Evolutionary conservation across 1,284 basidiomycete genomes (phyloP), one percentile per base, ranked within the genome.

Genomic region (Amylostereum chailletii): DNA sequence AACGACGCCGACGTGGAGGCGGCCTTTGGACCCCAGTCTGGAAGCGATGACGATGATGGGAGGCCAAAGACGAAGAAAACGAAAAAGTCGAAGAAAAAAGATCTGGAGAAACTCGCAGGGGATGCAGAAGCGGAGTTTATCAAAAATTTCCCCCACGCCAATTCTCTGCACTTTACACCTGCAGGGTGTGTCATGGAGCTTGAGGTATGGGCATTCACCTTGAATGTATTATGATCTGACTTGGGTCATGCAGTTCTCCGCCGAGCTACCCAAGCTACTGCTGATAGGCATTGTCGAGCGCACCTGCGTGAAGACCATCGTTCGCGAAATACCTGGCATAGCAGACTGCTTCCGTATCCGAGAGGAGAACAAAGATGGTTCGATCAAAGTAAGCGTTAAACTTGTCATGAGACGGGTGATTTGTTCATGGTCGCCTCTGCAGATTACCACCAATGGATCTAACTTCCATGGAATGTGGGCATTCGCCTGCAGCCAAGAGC

Each of bases 401-500:
- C 36, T 19, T 46, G 43, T 36, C 32, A 11, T 50, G 48, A 19
- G 19, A 19, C 19, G 19, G 19, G 19, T 19, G 19, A 19, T 19
- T 19, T 19, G 19, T 19, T 41, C 37, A 45, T 30, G 42, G 41
- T 26, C 31, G 34, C 34, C 29, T 34, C 5, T 38, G 32, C 58
- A 89, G 86, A 70, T 90, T 26, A 82, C 83, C 34, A 90, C 88
- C 0, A 90, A 96, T 62, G 94, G 94, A 7, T 94, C 92, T 42
- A 99, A 98, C 68, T 80, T 99, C 60, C 74, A 74, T 40, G 94
- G 94, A 27, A 81, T 97, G 60, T 98, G 96, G 94, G 74, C 82
- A 51, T 91, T 92, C 61, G 85, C 86, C 19, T 75, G 80, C 57
- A 77, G 77, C 50, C 64, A 69, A 29, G 78, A 71, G 32, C 76